Base-by-base conservation (phyloP, 2,329 filamentous ascomycete genomes). In the Aspergillus chevalieri region DNA sequence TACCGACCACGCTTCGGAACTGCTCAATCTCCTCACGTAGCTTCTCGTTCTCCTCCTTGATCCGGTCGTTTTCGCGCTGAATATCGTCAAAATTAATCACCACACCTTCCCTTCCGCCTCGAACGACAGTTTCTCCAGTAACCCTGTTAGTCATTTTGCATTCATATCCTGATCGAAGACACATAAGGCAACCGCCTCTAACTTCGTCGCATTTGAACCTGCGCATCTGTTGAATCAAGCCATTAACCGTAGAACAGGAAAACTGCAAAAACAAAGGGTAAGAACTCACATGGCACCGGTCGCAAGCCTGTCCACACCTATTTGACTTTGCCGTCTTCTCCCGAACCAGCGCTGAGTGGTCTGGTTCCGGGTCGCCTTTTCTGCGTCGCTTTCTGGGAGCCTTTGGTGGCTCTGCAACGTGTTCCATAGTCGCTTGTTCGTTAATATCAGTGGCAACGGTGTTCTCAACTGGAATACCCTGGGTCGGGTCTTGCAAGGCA, bases 211-310 rank as follows among this genome's bases (percentile, higher is more conserved):
- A 66, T 41, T 49, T 57, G 17, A 41, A 41, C 9, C 17, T 36
- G 33, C 17, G 9, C 22, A 22, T 19, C 33, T 46, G 21, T 15
- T 26, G 22, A 30, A 24, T 26, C 12, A 6, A 17, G 5, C 10
- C 12, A 28, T 45, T 36, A 46, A 34, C 14, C 12, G n/a, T 33
- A 3, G 24, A 34, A 17, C 8, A 22, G 26, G 8, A 34, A 3
- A 24, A n/a, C 8, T 14, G 12, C 12, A 6, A 15, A 46, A 4
- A 17, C 3, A 44, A 19, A 10, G 19, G 7, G 22, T 45, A 41
- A 38, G 17, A 38, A 49, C 55, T 52, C 55, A 64, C 63, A 53
- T 60, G 63, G 52, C 63, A 66, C 30, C 57, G 54, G 49, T 64
- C 60, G 57, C 63, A 66, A 15, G 63, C 60, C 33, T 62, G 55